Evolutionary conservation across 2,329 filamentous ascomycete genomes (phyloP).

Genomic region (Colletotrichum australisinense): DNA sequence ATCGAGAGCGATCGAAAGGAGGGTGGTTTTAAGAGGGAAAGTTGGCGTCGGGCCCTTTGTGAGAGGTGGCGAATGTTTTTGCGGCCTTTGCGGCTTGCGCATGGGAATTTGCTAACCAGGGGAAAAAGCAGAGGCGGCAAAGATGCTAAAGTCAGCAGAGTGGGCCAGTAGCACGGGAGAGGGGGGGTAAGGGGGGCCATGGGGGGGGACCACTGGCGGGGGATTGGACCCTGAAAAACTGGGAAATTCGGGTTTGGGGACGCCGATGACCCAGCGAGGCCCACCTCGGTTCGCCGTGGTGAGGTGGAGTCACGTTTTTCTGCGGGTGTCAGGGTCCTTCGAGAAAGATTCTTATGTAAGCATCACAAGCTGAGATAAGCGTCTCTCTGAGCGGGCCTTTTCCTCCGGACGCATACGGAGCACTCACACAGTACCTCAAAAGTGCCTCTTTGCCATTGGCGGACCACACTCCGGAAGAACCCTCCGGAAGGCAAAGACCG

Average conservation of each 20-base stretch:
- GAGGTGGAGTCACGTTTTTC: neutral
- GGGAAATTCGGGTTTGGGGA: neutral
- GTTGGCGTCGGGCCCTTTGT: neutral
- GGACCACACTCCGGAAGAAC: neutral
- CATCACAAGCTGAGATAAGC: neutral
- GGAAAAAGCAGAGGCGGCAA: neutral
- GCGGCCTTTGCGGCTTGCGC: neutral
- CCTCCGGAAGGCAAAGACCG: neutral
- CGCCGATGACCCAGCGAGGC: neutral
- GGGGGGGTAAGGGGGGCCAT: too few relatives aligned
- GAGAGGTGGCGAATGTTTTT: neutral
- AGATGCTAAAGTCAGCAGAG: constrained; percentile 9
- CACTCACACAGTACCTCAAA: neutral
- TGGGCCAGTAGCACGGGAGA: neutral
- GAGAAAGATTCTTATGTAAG: neutral
- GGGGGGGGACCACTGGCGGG: neutral
- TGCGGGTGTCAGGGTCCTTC: neutral
- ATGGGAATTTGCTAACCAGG: neutral
- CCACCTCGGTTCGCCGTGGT: neutral
- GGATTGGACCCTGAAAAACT: constrained; percentile 31
- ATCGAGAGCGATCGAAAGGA: constrained; percentile 15
- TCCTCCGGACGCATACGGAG: neutral
- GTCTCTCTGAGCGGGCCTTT: neutral
- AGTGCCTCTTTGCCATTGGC: neutral
- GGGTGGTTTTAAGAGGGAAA: constrained; percentile 5